Evolutionary conservation across 192 early-diverging fungal species (phyloP), one percentile per base, ranked within the genome.

Genomic region (Coemansia sp.): DNA sequence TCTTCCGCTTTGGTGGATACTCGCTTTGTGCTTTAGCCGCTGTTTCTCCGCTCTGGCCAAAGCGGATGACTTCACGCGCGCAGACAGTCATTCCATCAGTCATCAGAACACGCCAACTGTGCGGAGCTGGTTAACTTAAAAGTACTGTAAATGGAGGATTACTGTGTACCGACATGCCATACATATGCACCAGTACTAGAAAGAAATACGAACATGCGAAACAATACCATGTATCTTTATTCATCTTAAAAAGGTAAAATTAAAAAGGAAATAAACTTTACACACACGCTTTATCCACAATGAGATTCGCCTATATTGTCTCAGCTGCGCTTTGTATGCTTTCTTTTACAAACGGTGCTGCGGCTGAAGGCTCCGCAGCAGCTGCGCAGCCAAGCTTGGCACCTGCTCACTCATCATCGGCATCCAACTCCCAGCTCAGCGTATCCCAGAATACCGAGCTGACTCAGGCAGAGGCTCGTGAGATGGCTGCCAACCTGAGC

Each of bases 401-500:
- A 54, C 17, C 21, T 25, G 43, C 25, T 6, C 19, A 12, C 43
- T 12, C 33, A 55, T 8, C 13, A 9, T 4, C 44, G 13, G 18
- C 40, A 38, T 25, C 44, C 30, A 22, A 10, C 30, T 27, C 30
- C 41, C 17, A 3, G 13, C 17, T 39, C 17, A 10, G 11, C 40
- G 24, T 24, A 25, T 21, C 21, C 5, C 59, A 54, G 30, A 9
- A 43, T 41, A 18, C 34, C 12, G 62, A 71, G 54, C 44, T 65
- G 30, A 49, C 62, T 3, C 72, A 62, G 9, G 30, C 59, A 11
- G 67, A 76, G 13, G 67, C 67, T 23, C 46, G 54, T 21, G 38
- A 54, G 0, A 19, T 41, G 1, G 64, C 61, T 5, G 52, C 51
- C 2, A 53, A 70, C 30, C 63, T 76, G 4, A 59, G 59, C 56